Conservation (phyloP, 192 early-diverging fungal species). For the Lobosporangium transversale region DNA sequence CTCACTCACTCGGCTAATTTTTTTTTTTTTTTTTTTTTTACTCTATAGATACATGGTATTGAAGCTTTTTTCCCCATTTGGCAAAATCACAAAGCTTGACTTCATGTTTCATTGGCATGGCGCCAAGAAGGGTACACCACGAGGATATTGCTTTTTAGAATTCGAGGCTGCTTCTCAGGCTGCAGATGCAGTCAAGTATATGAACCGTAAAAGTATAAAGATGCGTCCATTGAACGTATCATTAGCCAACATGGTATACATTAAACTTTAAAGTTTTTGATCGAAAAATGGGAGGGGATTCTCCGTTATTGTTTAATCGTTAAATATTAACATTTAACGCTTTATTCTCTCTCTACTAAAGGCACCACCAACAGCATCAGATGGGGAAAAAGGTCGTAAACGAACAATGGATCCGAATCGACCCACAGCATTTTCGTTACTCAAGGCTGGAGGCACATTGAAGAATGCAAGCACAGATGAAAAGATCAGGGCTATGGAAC, state of each 20-base stretch:
- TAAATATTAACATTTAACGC: too few relatives aligned
- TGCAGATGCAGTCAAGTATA: constrained; percentile 59
- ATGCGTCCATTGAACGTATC: constrained; percentile 69
- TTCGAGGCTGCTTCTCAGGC: constrained; percentile 61
- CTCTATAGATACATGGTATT: constrained; percentile 65
- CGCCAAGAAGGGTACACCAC: constrained; percentile 70
- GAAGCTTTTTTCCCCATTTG: constrained; percentile 74
- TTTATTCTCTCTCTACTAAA: constrained; percentile 16
- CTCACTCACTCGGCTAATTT: not conserved
- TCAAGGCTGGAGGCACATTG: constrained; percentile 60
- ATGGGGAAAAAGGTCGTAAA: constrained; percentile 46
- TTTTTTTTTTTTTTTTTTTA: not conserved
- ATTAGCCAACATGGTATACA: constrained; percentile 61
- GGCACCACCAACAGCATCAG: constrained; percentile 56
- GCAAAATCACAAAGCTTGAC: constrained; percentile 71
- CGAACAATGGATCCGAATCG: constrained; percentile 46
- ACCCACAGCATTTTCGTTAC: constrained; percentile 55
- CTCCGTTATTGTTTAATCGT: constrained; percentile 1
- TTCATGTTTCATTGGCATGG: constrained; percentile 74
- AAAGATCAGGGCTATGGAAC: constrained; percentile 74
- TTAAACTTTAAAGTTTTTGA: too few relatives aligned
- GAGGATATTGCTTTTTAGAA: constrained; percentile 80
- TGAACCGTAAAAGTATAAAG: constrained; percentile 67
- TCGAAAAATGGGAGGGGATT: not conserved
- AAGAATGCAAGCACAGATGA: constrained; percentile 65